These are phyloP conservation scores for Lyophyllum decastes DNA, from an alignment of 768 basidiomycete species.

Conservation along the genomic window DNA sequence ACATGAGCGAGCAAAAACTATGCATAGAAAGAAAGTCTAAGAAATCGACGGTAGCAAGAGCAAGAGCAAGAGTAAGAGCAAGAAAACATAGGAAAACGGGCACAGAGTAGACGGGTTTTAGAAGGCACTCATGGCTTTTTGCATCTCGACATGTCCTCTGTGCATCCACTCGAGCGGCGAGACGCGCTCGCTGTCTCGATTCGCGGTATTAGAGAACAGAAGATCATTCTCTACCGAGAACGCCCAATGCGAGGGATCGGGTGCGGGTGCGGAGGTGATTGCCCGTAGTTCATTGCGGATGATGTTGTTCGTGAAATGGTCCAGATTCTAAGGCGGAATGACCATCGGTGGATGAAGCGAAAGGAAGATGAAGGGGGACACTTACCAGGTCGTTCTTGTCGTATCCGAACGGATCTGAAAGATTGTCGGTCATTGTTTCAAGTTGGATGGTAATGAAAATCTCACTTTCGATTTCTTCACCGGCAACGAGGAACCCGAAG, in stretches of 20 bases:
- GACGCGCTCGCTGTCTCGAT: conserved; percentile 37
- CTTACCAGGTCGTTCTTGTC: conserved; percentile 71
- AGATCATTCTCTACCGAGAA: conserved; percentile 62
- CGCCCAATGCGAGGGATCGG: conserved; percentile 61
- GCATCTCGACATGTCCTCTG: conserved; percentile 48
- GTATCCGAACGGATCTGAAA: conserved; percentile 54
- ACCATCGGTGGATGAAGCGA: not conserved
- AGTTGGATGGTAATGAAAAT: not conserved
- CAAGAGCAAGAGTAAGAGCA: no score
- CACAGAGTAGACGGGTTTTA: conserved; percentile 8
- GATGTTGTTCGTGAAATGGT: conserved; percentile 71
- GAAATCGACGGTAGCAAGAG: not conserved
- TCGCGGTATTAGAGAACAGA: conserved; percentile 40
- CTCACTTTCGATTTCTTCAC: conserved; percentile 74
- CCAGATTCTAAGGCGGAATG: conserved; percentile 47
- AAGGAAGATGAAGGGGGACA: conserved; percentile 19
- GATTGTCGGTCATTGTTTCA: not conserved
- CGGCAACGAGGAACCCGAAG: conserved; percentile 74
- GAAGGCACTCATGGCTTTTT: conserved; percentile 33
- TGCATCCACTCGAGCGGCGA: conserved; percentile 59
- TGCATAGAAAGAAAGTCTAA: not conserved
- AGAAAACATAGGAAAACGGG: no score
- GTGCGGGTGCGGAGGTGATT: conserved; percentile 59
- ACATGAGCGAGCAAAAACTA: not conserved
- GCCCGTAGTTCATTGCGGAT: conserved; percentile 70